Base-by-base conservation (phyloP, 2,329 filamentous ascomycete genomes). In the Ophiostoma sp. region DNA sequence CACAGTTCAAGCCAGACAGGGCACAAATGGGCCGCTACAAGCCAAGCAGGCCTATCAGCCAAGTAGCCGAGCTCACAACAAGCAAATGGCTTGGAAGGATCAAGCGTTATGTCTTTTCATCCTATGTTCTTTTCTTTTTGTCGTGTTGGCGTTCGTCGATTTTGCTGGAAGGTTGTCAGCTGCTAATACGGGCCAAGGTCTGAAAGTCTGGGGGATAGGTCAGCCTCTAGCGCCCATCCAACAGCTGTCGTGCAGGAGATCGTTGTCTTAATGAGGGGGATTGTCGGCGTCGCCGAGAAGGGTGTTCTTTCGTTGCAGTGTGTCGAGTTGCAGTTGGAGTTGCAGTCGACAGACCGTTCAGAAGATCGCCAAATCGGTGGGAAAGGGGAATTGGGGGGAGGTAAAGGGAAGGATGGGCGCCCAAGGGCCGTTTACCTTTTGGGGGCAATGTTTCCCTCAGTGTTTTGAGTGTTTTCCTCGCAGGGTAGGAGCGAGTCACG, bases 231-330 rank as follows among this genome's bases (percentile, higher is more conserved):
- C 36, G 61, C 12, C 36, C 39, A 28, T 25, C n/a, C 15, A 45
- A 42, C 36, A 42, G 61, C n/a, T 22, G 57, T 39, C 31, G 17
- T 66, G 36, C 36, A 66, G 61, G 36, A 66, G 11, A 36, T 61
- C 57, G 55, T 28, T 28, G 39, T 28, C 36, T 66, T 66, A 12
- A 45, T 28, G 61, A 45, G 22, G 61, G 59, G 61, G 36, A 6
- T 45, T 25, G 36, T 66, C 61, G 61, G 61, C 61, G 61, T 66
- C 61, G 61, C 61, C 61, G 61, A 66, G n/a, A 45, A 36, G 1
- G 1, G 22, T 11, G 61, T 6, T 66, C 39, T 25, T 25, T 39
- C 22, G 12, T 25, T 66, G n/a, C 12, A 66, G 61, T 25, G 36
- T 4, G 61, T 19, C 33, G 12, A 66, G 36, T 25, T 25, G 50